Conservation (phyloP, 2,329 filamentous ascomycete species). For the Pseudopithomyces chartarum region DNA sequence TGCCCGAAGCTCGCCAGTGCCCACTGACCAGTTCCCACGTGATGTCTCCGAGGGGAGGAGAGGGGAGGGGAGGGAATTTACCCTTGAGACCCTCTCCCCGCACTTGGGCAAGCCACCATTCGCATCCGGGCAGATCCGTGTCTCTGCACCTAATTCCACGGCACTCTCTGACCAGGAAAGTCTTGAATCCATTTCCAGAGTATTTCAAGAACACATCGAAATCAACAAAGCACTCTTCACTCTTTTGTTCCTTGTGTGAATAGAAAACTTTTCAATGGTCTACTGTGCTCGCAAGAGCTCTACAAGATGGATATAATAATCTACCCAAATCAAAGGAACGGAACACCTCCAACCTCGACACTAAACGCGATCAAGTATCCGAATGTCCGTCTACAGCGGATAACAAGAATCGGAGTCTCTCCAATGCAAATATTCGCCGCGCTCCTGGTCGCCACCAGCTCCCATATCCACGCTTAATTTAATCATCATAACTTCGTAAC, state of each 20-base stretch:
- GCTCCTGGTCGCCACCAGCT: neutral
- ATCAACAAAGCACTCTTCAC: neutral
- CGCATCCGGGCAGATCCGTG: no score
- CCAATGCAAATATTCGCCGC: neutral
- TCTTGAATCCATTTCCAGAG: no score
- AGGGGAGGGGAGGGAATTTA: no score
- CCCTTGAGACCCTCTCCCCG: no score
- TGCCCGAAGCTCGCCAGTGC: no score
- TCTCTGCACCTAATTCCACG: no score
- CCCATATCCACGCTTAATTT: neutral
- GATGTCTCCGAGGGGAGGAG: no score
- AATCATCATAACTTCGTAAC: conserved; percentile 6
- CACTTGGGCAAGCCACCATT: no score
- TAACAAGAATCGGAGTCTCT: neutral
- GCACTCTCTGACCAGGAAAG: no score
- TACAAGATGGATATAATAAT: conserved; percentile 2
- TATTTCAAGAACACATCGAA: neutral
- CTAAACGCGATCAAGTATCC: conserved; percentile 1
- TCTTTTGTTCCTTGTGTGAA: neutral
- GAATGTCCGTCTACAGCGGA: neutral
- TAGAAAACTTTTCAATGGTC: neutral
- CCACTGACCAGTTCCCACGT: no score
- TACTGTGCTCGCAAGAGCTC: conserved; percentile 1
- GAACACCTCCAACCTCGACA: neutral
- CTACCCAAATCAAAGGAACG: neutral